Conservation (phyloP, 2,329 filamentous ascomycete genomes). For the Clonostachys solani region DNA sequence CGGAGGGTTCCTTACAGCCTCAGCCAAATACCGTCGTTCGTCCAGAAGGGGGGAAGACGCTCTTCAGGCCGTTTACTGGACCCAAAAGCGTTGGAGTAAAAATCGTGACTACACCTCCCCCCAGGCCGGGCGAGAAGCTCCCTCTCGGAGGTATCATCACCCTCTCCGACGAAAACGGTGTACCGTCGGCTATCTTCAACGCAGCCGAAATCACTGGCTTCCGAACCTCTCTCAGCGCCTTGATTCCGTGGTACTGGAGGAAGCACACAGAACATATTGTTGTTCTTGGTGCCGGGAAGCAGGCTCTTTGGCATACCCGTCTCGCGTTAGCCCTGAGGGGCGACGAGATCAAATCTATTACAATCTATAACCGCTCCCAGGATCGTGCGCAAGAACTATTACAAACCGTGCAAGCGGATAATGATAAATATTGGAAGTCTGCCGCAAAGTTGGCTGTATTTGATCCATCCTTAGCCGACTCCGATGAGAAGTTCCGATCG, state of each 20-base stretch:
- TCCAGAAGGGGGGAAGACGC: constrained; percentile 12
- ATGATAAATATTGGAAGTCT: constrained; percentile 2
- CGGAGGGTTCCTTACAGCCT: constrained; percentile 6
- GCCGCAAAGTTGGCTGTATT: constrained; percentile 3
- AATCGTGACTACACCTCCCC: constrained; percentile 11
- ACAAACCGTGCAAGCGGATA: constrained; percentile 5
- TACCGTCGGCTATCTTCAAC: constrained; percentile 60
- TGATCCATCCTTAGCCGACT: constrained; percentile 6
- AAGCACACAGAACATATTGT: constrained; percentile 14
- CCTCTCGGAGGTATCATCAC: constrained; percentile 40
- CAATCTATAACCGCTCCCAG: constrained; percentile 23
- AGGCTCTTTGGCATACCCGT: constrained; percentile 60
- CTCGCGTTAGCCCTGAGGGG: constrained; percentile 51
- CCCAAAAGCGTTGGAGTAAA: constrained; percentile 12
- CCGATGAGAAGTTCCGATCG: constrained; percentile 8
- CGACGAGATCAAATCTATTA: constrained; percentile 14
- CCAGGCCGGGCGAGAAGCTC: not conserved
- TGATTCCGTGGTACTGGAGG: constrained; percentile 49
- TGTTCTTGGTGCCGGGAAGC: constrained; percentile 12
- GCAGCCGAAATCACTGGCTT: constrained; percentile 67
- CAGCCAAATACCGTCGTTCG: constrained; percentile 9
- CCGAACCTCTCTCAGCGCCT: constrained; percentile 60
- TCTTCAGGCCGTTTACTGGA: constrained; percentile 15
- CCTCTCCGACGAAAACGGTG: constrained; percentile 50
- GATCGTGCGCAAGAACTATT: constrained; percentile 13